phyloP scores from a whole-genome alignment of 1,284 basidiomycete species.

The Cystobasidiaceae sp. region DNA sequence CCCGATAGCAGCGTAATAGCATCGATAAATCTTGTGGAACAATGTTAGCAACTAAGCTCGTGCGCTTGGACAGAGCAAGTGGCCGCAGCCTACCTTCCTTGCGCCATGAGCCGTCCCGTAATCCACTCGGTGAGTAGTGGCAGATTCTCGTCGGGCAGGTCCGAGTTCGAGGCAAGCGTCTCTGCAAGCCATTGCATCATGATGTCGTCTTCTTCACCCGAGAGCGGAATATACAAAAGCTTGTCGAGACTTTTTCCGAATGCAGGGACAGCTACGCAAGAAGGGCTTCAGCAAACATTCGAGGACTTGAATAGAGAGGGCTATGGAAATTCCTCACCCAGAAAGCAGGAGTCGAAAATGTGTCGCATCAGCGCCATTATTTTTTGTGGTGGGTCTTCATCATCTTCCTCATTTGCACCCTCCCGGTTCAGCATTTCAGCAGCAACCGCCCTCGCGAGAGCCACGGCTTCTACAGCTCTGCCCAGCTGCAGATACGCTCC shows the following conservation, averaged over 20 bases:
- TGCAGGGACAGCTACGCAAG: not conserved
- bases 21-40: slow-evolving; percentile 21
- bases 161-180: not conserved
- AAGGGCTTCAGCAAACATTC: too few relatives aligned
- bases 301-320: too few relatives aligned
- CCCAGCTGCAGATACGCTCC: not conserved
- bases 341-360: slow-evolving; percentile 14
- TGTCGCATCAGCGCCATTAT: not conserved
- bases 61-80: not conserved
- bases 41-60: too few relatives aligned
- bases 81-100: too few relatives aligned
- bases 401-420: not conserved
- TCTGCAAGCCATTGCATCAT: slow-evolving; percentile 13
- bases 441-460: not conserved
- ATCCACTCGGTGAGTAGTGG: slow-evolving; percentile 24
- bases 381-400: not conserved
- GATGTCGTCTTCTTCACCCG: slow-evolving; percentile 12
- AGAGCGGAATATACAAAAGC: slow-evolving; percentile 14
- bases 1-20: slow-evolving; percentile 22
- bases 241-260: slow-evolving; percentile 3
- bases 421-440: not conserved
- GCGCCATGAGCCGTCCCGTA: slow-evolving; percentile 17
- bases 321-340: not conserved
- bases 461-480: not conserved
- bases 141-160: not conserved